These are phyloP conservation scores for Fagus crenata DNA, from an alignment of 306 rosid species.

Conservation along the genomic window DNA sequence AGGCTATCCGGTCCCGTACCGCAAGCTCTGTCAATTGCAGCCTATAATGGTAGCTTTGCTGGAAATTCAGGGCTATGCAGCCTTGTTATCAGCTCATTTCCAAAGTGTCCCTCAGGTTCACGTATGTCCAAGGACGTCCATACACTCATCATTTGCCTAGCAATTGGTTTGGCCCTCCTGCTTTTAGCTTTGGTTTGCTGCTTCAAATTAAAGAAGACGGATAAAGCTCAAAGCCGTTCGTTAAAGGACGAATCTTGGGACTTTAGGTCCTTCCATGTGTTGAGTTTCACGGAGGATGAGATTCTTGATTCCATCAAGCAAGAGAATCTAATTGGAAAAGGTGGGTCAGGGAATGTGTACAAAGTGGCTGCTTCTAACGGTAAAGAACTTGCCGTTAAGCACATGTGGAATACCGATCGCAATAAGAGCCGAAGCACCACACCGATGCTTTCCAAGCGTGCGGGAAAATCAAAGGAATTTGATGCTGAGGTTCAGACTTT, in stretches of 20 bases:
- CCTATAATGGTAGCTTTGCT: conserved; percentile 77
- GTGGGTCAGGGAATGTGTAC: conserved; percentile 92
- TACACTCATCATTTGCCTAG: conserved; percentile 52
- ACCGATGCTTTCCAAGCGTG: conserved; percentile 52
- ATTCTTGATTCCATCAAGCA: conserved; percentile 75
- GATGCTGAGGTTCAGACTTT: conserved; percentile 79
- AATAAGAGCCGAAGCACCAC: conserved; percentile 42
- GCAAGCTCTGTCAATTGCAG: conserved; percentile 48
- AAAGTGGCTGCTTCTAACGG: conserved; percentile 62
- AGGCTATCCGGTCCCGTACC: conserved; percentile 61
- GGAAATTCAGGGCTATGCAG: conserved; percentile 76
- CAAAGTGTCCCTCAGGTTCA: conserved; percentile 44
- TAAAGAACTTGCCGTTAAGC: conserved; percentile 84
- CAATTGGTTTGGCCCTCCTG: conserved; percentile 34
- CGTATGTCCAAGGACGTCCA: conserved; percentile 47
- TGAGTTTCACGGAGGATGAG: conserved; percentile 76
- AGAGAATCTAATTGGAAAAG: conserved; percentile 85
- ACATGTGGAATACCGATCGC: conserved; percentile 68
- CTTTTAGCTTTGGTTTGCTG: conserved; percentile 33
- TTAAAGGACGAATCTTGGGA: conserved; percentile 85
- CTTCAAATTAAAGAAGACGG: conserved; percentile 39
- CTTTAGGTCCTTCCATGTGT: conserved; percentile 77
- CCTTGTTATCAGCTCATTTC: conserved; percentile 34
- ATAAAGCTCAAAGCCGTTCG: conserved; percentile 48
- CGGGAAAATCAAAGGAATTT: conserved; percentile 53